phyloP scores from a whole-genome alignment of 805 yeast species.

The Candida rishiriensis region DNA sequence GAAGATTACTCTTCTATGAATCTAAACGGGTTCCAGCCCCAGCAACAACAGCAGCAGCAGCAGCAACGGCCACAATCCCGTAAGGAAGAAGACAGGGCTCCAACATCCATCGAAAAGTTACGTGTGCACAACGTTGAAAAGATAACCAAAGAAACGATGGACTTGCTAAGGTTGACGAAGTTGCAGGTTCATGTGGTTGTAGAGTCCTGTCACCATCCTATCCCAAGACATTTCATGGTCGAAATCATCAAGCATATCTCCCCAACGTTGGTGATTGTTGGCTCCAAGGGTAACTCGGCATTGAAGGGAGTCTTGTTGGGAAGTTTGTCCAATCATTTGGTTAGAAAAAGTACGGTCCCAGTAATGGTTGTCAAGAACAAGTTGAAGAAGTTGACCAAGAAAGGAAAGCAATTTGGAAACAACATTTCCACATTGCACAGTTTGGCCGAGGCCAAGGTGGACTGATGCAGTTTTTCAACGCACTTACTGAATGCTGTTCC shows the following conservation, averaged over 20 bases:
- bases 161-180: conserved; percentile 57
- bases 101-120: conserved; percentile 31
- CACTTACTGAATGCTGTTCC: no score
- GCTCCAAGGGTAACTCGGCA: conserved; percentile 70
- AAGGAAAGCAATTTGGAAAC: conserved; percentile 48
- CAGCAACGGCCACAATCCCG: conserved; percentile 1
- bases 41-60: neutral
- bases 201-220: conserved; percentile 72
- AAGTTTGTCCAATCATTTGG: conserved; percentile 66
- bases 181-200: conserved; percentile 69
- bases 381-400: conserved; percentile 61
- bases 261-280: conserved; percentile 71
- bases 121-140: conserved; percentile 40
- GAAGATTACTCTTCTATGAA: conserved; percentile 33
- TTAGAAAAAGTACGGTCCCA: conserved; percentile 66
- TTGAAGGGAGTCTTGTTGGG: conserved; percentile 72
- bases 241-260: conserved; percentile 66
- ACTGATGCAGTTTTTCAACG: conserved; percentile 15
- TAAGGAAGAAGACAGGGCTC: conserved; percentile 9
- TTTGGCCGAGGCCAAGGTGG: conserved; percentile 37
- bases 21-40: conserved; percentile 32
- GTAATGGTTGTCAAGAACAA: conserved; percentile 78
- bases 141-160: conserved; percentile 35
- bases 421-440: conserved; percentile 48
- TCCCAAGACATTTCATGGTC: conserved; percentile 65